Evolutionary conservation across 2,329 filamentous ascomycete genomes (phyloP).

Genomic region (Aspergillus transmontanensis): DNA sequence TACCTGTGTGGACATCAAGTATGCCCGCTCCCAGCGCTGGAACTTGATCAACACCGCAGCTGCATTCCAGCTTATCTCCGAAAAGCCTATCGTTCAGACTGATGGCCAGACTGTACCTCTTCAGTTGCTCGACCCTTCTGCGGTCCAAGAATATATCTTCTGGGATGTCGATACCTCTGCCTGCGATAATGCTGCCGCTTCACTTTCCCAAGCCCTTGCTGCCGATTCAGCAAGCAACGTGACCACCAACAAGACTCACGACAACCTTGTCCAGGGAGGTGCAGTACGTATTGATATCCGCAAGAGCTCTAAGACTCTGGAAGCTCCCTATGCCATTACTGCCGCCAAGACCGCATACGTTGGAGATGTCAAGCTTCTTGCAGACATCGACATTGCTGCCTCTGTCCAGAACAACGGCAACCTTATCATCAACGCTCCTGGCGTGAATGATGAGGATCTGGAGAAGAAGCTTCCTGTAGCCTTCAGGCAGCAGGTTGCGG

Average conservation of each 20-base stretch:
- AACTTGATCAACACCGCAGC: constrained; percentile 52
- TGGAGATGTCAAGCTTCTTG: constrained; percentile 76
- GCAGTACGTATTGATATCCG: constrained; percentile 82
- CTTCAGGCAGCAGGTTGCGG: constrained; percentile 71
- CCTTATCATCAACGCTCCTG: constrained; percentile 74
- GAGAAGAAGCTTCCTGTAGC: constrained; percentile 78
- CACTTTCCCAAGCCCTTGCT: constrained; percentile 61
- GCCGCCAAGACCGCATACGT: constrained; percentile 79
- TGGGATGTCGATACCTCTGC: constrained; percentile 83
- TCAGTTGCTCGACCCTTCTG: constrained; percentile 56
- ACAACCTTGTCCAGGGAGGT: constrained; percentile 72
- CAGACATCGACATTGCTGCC: constrained; percentile 73
- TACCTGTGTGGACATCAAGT: constrained; percentile 82
- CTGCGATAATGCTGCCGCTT: constrained; percentile 65
- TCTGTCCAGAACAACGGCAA: constrained; percentile 71
- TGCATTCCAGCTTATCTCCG: constrained; percentile 49
- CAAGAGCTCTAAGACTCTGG: constrained; percentile 77
- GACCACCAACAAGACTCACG: constrained; percentile 59
- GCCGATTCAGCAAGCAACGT: constrained; percentile 64
- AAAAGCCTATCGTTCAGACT: constrained; percentile 42
- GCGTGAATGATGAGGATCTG: constrained; percentile 82
- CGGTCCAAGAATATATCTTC: constrained; percentile 83
- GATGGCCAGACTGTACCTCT: constrained; percentile 48
- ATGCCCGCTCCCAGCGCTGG: constrained; percentile 72
- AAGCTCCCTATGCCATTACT: constrained; percentile 79